Evolutionary conservation across 78 protist species (phyloP), one percentile per base, ranked within the genome.

Genomic region (Dictyostelium intermedium): DNA sequence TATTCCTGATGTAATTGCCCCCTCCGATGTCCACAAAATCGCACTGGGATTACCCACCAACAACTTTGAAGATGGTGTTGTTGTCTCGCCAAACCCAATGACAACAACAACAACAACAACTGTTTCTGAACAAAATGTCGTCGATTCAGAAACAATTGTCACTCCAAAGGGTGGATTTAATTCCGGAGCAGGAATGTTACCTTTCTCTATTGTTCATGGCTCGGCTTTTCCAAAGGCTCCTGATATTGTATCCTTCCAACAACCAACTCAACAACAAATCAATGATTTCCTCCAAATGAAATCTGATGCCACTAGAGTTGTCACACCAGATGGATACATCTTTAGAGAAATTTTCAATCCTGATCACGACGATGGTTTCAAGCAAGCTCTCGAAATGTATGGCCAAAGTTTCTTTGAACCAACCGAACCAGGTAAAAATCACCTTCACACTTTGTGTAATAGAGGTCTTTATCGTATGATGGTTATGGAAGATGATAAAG

Each of bases 1-100:
- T 87, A 87, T 87, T 87, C 93, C 93, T 87, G 93, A 87, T 87
- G 93, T 63, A 63, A 61, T 66, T 45, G 84, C 34, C 43, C 35
- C 74, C 16, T 0, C 34, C 1, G 74, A 66, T 66, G 74, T 66
- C 6, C n/a, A 30, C 74, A 66, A 27, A 63, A 27, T 16, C 87
- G 11, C 5, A 20, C 35, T 27, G 74, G 74, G 34, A 8, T 66
- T 66, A 66, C 10, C 35, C 35, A 66, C 39, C 74, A 27, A 16
- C 2, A 56, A 56, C 66, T 56, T 56, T 56, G 66, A 27, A 56
- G 66, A 66, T 66, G 74, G 14, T 2, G 34, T 11, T 66, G 32
- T 2, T 27, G 18, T 66, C 32, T 25, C 37, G 27, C 35, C 6
- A 6, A 25, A 11, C 11, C 9, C 37, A 3, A 25, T 35, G 27